Conservation (phyloP, 495 filamentous ascomycete genomes). For the Aspergillus asperescens region DNA sequence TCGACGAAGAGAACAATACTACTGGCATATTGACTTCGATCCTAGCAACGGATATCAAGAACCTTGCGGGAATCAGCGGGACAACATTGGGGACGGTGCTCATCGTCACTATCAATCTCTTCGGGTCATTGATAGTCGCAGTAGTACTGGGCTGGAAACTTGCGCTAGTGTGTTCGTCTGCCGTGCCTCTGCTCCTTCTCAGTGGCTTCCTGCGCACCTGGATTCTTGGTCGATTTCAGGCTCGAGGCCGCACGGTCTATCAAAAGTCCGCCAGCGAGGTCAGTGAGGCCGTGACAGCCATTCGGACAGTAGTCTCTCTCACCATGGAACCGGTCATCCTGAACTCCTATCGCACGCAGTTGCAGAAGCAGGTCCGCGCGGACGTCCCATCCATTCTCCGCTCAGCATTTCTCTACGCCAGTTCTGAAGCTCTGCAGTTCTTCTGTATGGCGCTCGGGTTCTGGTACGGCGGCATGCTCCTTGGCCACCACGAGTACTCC, state of each 20-base stretch:
- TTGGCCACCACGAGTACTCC: constrained; percentile 60
- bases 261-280: constrained; percentile 72
- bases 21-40: constrained; percentile 78
- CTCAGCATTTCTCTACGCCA: constrained; percentile 68
- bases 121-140: constrained; percentile 60
- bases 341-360: constrained; percentile 58
- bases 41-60: constrained; percentile 75
- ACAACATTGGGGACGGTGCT: constrained; percentile 76
- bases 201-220: constrained; percentile 85
- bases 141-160: constrained; percentile 83
- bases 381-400: constrained; percentile 60
- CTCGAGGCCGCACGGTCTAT: constrained; percentile 63
- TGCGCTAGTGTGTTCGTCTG: constrained; percentile 72
- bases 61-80: constrained; percentile 75
- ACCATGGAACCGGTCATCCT: constrained; percentile 78
- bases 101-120: constrained; percentile 65
- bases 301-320: constrained; percentile 86
- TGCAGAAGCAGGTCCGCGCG: constrained; percentile 53
- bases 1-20: constrained; percentile 75
- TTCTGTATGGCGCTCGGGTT: constrained; percentile 79
- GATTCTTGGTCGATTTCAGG: constrained; percentile 70
- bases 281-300: constrained; percentile 84
- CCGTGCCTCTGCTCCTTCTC: constrained; percentile 67
- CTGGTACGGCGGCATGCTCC: constrained; percentile 83
- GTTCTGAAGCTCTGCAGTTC: constrained; percentile 73